These are phyloP conservation scores for Rhododendron simsii DNA, from an alignment of 148 eudicot genomes.

Conservation along the genomic window DNA sequence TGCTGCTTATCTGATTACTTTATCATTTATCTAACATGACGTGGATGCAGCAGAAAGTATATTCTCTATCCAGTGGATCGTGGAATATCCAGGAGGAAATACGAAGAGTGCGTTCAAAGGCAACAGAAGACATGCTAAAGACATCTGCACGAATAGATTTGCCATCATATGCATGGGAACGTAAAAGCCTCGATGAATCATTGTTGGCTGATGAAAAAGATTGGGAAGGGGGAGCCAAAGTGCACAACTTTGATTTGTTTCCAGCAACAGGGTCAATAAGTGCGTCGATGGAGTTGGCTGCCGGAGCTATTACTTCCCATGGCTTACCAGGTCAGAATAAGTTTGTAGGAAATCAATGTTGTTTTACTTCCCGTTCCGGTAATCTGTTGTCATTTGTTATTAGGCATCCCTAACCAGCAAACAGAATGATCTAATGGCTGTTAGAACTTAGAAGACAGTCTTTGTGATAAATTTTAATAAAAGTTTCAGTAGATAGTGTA, in stretches of 20 bases:
- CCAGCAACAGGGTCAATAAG: slow-evolving; percentile 10
- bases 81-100: slow-evolving; percentile 87
- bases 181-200: slow-evolving; percentile 4
- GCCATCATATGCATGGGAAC: slow-evolving; percentile 15
- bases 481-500: not conserved
- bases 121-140: slow-evolving; percentile 67
- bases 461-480: not conserved
- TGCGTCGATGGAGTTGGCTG: slow-evolving; percentile 20
- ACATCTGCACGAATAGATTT: slow-evolving; percentile 24
- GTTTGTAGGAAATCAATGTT: not conserved
- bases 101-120: slow-evolving; percentile 79
- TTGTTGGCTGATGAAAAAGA: slow-evolving; percentile 12
- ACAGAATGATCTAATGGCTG: not conserved
- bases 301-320: slow-evolving; percentile 19
- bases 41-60: slow-evolving; percentile 42
- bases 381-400: not conserved
- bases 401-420: too few species aligned
- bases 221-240: slow-evolving; percentile 5
- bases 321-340: slow-evolving; percentile 20
- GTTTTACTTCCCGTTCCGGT: not conserved
- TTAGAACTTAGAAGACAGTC: not conserved
- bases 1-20: not conserved
- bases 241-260: slow-evolving; percentile 5
- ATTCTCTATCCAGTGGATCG: slow-evolving; percentile 57
- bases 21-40: not conserved